These are phyloP conservation scores for Fusarium albosuccineum DNA, from an alignment of 2,329 filamentous ascomycete genomes.

Conservation along the genomic window DNA sequence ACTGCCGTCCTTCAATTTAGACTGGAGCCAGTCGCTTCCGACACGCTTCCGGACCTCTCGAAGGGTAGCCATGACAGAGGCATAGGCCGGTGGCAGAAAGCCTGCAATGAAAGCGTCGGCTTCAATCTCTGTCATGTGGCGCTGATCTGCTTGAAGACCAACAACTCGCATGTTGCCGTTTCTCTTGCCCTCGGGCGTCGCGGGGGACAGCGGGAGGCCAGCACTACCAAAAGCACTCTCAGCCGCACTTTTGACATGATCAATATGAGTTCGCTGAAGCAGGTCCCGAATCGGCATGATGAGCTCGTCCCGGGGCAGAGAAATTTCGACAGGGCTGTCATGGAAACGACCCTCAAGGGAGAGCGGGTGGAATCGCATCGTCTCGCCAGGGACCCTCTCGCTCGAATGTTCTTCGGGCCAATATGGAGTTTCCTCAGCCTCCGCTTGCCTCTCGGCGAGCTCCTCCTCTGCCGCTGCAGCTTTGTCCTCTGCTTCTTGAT, in stretches of 20 bases:
- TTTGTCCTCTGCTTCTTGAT: conserved; percentile 46
- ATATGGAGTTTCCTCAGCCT: conserved; percentile 45
- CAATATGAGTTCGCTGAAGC: conserved; percentile 75
- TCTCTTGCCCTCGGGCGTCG: conserved; percentile 72
- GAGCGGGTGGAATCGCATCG: conserved; percentile 76
- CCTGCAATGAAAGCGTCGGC: conserved; percentile 79
- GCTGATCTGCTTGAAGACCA: conserved; percentile 72
- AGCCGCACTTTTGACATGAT: conserved; percentile 80
- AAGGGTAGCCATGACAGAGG: conserved; percentile 74
- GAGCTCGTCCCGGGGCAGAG: conserved; percentile 78
- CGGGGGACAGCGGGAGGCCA: conserved; percentile 81
- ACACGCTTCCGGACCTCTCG: conserved; percentile 81
- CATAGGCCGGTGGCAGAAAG: conserved; percentile 78
- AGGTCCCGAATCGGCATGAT: conserved; percentile 77
- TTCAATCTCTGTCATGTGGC: conserved; percentile 79
- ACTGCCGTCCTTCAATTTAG: conserved; percentile 69
- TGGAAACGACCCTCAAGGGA: conserved; percentile 81
- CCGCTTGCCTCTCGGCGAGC: conserved; percentile 47
- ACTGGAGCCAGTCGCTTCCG: conserved; percentile 77
- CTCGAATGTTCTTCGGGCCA: conserved; percentile 51
- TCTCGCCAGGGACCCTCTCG: conserved; percentile 51
- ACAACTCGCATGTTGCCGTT: conserved; percentile 74
- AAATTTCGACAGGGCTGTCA: conserved; percentile 79
- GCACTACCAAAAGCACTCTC: conserved; percentile 81
- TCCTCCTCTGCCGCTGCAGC: conserved; percentile 52